These are phyloP conservation scores for Pascua guehoae DNA, from an alignment of 1,284 basidiomycete genomes.

Conservation along the genomic window DNA sequence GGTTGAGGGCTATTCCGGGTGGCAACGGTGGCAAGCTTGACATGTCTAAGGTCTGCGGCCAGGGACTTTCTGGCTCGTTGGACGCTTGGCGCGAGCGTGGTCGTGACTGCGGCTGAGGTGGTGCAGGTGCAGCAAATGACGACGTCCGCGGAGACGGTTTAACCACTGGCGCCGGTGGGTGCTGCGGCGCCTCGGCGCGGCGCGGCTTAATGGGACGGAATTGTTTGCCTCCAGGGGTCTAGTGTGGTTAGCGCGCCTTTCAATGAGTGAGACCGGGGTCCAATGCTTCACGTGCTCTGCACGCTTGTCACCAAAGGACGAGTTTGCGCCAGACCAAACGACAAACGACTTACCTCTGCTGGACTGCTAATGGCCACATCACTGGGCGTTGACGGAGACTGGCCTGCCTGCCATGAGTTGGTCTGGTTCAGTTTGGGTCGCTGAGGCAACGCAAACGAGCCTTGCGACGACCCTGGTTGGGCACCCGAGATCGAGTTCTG, in stretches of 20 bases:
- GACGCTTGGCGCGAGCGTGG: constrained; percentile 11
- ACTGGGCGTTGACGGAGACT: no score
- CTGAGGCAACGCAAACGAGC: no score
- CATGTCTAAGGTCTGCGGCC: constrained; percentile 8
- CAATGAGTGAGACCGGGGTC: no score
- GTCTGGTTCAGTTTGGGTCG: no score
- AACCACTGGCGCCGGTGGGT: constrained; percentile 16
- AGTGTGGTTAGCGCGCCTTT: no score
- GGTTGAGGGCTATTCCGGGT: constrained; percentile 41
- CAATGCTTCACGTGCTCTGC: no score
- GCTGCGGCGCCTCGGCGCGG: constrained; percentile 21
- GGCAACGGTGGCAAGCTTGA: constrained; percentile 42
- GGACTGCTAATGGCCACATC: background rate
- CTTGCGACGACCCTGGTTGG: no score
- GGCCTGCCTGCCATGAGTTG: no score
- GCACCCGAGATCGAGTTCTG: no score
- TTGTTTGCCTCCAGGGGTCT: no score
- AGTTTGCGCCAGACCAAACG: no score
- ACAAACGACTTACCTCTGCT: background rate
- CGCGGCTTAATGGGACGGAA: constrained; percentile 26
- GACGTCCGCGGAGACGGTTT: constrained; percentile 12
- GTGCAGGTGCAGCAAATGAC: constrained; percentile 1
- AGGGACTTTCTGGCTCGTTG: constrained; percentile 12
- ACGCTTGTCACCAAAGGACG: no score
- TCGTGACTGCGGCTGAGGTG: constrained; percentile 1